These are phyloP conservation scores for Iberis pinnata DNA, from an alignment of 345 rosid species.

Conservation along the genomic window DNA sequence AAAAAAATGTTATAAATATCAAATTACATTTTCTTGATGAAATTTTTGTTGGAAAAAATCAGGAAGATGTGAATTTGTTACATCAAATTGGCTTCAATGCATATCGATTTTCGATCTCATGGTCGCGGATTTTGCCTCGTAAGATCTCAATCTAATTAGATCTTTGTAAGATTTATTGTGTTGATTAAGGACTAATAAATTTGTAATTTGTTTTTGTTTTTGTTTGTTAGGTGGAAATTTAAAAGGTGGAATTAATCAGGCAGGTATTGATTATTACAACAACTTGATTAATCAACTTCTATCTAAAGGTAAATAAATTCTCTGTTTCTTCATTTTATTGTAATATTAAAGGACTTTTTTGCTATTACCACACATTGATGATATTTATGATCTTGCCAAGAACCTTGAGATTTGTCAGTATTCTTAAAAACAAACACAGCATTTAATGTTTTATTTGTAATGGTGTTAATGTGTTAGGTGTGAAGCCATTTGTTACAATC, in stretches of 20 bases:
- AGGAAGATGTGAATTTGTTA: slow-evolving; percentile 28
- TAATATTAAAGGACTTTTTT: too few species aligned
- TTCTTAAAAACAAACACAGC: too few species aligned
- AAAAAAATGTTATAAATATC: neutral
- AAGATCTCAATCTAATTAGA: slow-evolving; percentile 9
- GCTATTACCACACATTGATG: neutral
- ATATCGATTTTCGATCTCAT: slow-evolving; percentile 43
- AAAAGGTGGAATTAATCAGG: slow-evolving; percentile 42
- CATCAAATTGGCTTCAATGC: slow-evolving; percentile 37
- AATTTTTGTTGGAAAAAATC: slow-evolving; percentile 17
- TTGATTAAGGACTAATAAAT: too few species aligned
- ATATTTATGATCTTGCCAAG: neutral
- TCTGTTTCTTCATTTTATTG: slow-evolving; percentile 2
- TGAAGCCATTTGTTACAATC: slow-evolving; percentile 37
- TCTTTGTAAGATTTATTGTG: neutral
- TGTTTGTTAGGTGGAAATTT: slow-evolving; percentile 34
- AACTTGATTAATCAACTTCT: slow-evolving; percentile 39
- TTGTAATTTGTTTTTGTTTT: neutral
- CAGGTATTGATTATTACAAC: slow-evolving; percentile 46
- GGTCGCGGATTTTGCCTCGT: slow-evolving; percentile 45
- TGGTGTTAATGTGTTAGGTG: slow-evolving; percentile 25
- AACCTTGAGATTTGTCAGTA: too few species aligned
- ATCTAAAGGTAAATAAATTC: slow-evolving; percentile 24
- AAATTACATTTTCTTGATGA: slow-evolving; percentile 20
- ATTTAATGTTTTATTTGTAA: neutral